Evolutionary conservation across 2,329 filamentous ascomycete genomes (phyloP), one percentile per base, ranked within the genome.

Genomic region (Arthrobotrys sinensis): DNA sequence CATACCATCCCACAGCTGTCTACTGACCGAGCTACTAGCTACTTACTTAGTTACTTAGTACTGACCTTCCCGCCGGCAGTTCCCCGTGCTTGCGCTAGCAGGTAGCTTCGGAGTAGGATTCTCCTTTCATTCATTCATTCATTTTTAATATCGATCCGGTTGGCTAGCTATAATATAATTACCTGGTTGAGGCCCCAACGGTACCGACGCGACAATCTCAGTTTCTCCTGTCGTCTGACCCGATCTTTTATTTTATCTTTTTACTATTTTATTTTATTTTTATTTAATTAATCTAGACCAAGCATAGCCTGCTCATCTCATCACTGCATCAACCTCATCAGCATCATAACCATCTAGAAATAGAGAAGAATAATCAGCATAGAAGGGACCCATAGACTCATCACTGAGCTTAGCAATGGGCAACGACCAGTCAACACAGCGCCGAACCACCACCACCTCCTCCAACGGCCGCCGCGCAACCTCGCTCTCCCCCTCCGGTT

Each of bases 391-490:
- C 40, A 45, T 45, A 45, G 40, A 45, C 40, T 40, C 36, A 40
- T 21, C 19, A 21, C 7, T 21, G 3, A 55, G 8, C n/a, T 21
- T 10, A 55, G 8, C n/a, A 43, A 79, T 79, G 76, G 76, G 76
- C 46, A 79, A 75, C 76, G 76, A 79, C 50, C 76, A 79, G 55
- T 79, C 76, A 14, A 64, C 76, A 8, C 68, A 50, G 16, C 73
- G 73, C 40, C 67, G 52, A 53, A 36, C 14, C 48, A 43, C 34
- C 6, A 16, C n/a, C 16, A 36, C 67, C 45, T 28, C 24, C 24
- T 28, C 24, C 24, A 28, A 28, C 24, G 24, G 24, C 24, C 34
- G 52, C 21, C 68, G 52, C 34, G 19, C 34, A 40, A 57, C 55
- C 3, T 40, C 32, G 53, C 34, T n/a, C 40, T 50, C 52, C 36